Percentiles rank a stretch among this genome's conserved stretches.
Evolutionary conservation across 768 basidiomycete genomes (phyloP).

Genomic region (Chiua virens): DNA sequence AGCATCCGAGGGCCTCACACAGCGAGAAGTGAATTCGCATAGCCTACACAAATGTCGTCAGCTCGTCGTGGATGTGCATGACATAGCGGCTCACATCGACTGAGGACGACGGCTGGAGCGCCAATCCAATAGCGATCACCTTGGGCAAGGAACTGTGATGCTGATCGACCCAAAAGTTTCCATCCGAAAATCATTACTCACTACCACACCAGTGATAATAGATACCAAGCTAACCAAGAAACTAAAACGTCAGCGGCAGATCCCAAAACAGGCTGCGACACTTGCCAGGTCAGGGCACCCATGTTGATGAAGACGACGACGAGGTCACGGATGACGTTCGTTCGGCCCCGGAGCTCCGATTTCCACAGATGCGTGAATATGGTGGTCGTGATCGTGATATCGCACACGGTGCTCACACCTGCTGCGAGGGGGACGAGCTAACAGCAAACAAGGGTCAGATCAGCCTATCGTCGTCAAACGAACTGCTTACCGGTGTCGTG

Average conservation of each 20-base stretch:
- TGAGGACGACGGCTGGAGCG: conserved; percentile 5
- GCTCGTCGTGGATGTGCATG: background rate
- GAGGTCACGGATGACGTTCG: conserved; percentile 3
- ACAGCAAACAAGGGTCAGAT: background rate
- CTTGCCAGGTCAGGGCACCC: conserved; percentile 16
- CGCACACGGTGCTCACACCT: conserved; percentile 7
- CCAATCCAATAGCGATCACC: conserved; percentile 9
- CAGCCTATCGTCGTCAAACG: too few species aligned
- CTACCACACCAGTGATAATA: conserved; percentile 2
- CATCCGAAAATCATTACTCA: background rate
- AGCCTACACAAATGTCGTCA: background rate
- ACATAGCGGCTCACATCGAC: conserved; percentile 9
- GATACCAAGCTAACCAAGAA: conserved; percentile 9
- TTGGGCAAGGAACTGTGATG: conserved; percentile 7
- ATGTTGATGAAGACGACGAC: conserved; percentile 16
- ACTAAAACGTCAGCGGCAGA: background rate
- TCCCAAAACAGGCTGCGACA: background rate
- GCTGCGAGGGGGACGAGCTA: conserved; percentile 10
- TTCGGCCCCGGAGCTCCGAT: conserved; percentile 7
- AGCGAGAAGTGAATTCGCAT: conserved; percentile 12
- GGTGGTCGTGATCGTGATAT: conserved; percentile 9
- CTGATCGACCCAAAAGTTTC: background rate
- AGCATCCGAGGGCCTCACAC: conserved; percentile 2
- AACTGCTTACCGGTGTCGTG: conserved; percentile 5
- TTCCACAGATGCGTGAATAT: conserved; percentile 13